Evolutionary conservation across 495 filamentous ascomycete species (phyloP), one percentile per base, ranked within the genome.

Genomic region (Annulohypoxylon nitens): DNA sequence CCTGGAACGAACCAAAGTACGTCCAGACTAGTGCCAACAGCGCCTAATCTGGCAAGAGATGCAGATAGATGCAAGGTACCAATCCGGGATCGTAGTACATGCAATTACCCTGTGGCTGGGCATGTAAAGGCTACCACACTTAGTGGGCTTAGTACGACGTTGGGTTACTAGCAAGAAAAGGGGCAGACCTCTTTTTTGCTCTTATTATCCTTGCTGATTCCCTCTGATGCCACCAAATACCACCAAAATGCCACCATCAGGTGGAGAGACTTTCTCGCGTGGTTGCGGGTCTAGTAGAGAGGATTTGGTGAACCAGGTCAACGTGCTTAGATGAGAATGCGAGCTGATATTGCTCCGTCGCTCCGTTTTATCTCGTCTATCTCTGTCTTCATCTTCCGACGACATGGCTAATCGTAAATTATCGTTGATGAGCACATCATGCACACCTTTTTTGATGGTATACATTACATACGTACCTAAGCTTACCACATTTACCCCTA

Each of bases 31-130:
- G 39, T n/a, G 39, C 47, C 47, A 12, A 60, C 12, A 47, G 26
- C 55, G 39, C 62, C 25, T 26, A 53, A 39, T n/a, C 9, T 20
- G 37, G 58, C 60, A 59, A 41, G 53, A 63, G 67, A 63, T 60
- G 53, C 39, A 67, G 61, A 41, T 45, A 59, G 58, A 63, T 60
- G 53, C 39, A 67, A 68, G 53, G 67, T 75, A 75, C 67, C 53
- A 33, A 48, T 33, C 47, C 54, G 58, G 54, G 53, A 54, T 10
- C 16, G 26, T 14, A 43, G 67, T 75, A 75, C 67, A 67, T 75
- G 63, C 37, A 68, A 71, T 71, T 67, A 74, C 67, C 71, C 51
- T 74, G 63, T 25, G 71, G 71, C 71, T 74, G 71, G 62, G 71
- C 59, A 70, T 67, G 51, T 64, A 74, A 70, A 74, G 71, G 57